Base-by-base conservation (phyloP, 257 asterid species). In the Nicotiana tabacum region DNA sequence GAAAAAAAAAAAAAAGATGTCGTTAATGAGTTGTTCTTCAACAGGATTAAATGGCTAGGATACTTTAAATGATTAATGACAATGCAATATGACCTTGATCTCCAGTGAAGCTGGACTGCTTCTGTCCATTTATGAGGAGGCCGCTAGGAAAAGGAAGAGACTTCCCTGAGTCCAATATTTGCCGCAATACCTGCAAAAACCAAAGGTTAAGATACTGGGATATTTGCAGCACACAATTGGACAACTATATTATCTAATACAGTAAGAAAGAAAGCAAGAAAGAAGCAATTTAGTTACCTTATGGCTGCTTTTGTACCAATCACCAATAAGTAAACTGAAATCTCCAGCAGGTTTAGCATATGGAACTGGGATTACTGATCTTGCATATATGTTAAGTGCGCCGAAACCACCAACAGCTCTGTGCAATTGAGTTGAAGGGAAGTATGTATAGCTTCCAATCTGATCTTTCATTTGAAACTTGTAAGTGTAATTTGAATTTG, bases 311-410 rank as follows among this genome's bases (percentile, higher is more conserved):
- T 85, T 92, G 84, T 82, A 94, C 99, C 98, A 96, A 87, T 96
- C 99, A 46, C 98, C 97, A 74, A 94, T 84, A 64, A 96, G 95
- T 76, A 96, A 84, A 87, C 85, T 93, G 89, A 90, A 96, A 74
- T 96, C 98, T 58, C 93, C 99, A 72, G 77, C 93, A 27, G 98
- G 99, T 85, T 85, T 90, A 48, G 94, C 84, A 60, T 96, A 94
- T 0, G 99, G 99, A 84, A 94, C 94, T 4, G 99, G 77, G 86
- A 96, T 96, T n/a, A 93, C 99, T 2, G 98, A 92, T 88, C 99
- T 88, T 11, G 97, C 94, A 82, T 89, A 88, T 72, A 94, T 88
- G 53, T 93, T 96, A 64, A 96, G 89, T 1, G 97, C 92, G 15
- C 99, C 98, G 48, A 92, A 94, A 4, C 95, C 99, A 85, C 99